phyloP scores from a whole-genome alignment of 805 yeast species.

The Candida corydali region DNA sequence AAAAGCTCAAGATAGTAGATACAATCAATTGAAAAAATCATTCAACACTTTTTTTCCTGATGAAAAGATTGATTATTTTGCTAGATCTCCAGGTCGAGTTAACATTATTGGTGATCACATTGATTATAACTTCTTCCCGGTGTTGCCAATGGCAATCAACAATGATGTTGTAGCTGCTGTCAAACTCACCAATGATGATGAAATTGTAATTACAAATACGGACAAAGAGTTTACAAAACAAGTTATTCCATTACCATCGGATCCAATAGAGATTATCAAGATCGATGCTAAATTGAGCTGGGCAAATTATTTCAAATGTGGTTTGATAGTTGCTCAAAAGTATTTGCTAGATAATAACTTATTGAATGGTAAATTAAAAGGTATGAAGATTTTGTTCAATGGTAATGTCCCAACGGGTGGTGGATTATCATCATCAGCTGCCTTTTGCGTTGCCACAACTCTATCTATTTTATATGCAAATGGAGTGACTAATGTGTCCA shows the following conservation, averaged over 20 bases:
- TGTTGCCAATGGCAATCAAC: conserved; percentile 70
- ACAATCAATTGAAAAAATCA: conserved; percentile 15
- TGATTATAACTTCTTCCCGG: conserved; percentile 64
- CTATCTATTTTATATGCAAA: conserved; percentile 53
- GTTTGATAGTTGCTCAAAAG: conserved; percentile 54
- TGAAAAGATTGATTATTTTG: conserved; percentile 40
- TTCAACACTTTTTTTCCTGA: conserved; percentile 20
- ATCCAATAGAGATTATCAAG: conserved; percentile 29
- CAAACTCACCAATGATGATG: conserved; percentile 19
- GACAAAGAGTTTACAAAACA: conserved; percentile 31
- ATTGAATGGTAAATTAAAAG: conserved; percentile 37
- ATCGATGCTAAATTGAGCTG: conserved; percentile 45
- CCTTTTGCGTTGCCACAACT: conserved; percentile 63
- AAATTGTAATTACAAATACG: conserved; percentile 28
- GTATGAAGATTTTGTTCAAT: conserved; percentile 50
- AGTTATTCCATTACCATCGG: conserved; percentile 34
- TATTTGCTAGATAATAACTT: conserved; percentile 22
- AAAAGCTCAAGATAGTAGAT: conserved; percentile 22
- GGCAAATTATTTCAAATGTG: conserved; percentile 70
- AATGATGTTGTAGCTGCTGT: conserved; percentile 59
- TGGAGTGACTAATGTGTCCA: conserved; percentile 39
- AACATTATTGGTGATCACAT: conserved; percentile 74
- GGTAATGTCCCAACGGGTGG: conserved; percentile 73
- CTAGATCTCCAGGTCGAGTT: conserved; percentile 74
- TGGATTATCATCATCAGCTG: conserved; percentile 70